These are phyloP conservation scores for Monosporozyma yasuniensis DNA, from an alignment of 805 yeast genomes.

Conservation along the genomic window DNA sequence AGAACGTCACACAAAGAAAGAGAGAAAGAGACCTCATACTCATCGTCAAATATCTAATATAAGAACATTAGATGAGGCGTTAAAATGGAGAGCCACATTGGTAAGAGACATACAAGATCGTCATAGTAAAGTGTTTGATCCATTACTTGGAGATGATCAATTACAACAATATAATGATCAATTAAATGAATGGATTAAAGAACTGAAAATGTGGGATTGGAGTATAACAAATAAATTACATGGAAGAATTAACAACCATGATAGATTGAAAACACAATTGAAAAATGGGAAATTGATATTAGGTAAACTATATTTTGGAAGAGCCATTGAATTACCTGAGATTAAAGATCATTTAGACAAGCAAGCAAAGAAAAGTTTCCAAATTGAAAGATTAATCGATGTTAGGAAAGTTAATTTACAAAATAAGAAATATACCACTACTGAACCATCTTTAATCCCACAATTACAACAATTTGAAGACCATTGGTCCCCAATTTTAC, in stretches of 20 bases:
- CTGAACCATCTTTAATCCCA: neutral
- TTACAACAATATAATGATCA: conserved; percentile 68
- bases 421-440: neutral
- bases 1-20: neutral
- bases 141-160: conserved; percentile 46
- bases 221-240: conserved; percentile 55
- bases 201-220: conserved; percentile 70
- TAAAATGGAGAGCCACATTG: conserved; percentile 57
- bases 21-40: neutral
- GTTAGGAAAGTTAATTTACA: neutral
- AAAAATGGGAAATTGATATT: conserved; percentile 29
- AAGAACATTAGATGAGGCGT: conserved; percentile 51
- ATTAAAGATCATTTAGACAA: conserved; percentile 41
- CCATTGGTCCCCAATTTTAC: conserved; percentile 12
- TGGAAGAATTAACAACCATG: conserved; percentile 32
- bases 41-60: conserved; percentile 37
- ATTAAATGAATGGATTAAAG: conserved; percentile 55
- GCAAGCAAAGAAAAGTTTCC: conserved; percentile 1
- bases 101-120: conserved; percentile 54
- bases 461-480: conserved; percentile 9
- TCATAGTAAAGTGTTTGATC: conserved; percentile 57
- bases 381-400: neutral
- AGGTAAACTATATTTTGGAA: conserved; percentile 70
- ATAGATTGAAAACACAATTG: conserved; percentile 6
- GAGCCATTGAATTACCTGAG: conserved; percentile 75